phyloP scores from a whole-genome alignment of 768 basidiomycete species.

The Lentinula edodes region DNA sequence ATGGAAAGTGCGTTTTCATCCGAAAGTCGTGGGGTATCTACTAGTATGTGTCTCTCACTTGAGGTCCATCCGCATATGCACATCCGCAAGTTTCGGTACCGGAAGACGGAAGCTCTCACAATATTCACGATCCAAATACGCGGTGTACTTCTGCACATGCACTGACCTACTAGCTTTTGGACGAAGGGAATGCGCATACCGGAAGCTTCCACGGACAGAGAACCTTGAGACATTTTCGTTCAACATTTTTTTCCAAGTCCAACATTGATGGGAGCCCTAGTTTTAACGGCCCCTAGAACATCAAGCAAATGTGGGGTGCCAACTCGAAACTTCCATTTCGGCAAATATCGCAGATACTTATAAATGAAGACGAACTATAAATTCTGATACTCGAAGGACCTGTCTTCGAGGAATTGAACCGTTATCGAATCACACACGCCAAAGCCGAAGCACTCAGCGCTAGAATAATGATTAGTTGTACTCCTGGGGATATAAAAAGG shows the following conservation, averaged over 20 bases:
- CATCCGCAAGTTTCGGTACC: background rate
- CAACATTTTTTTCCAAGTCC: background rate
- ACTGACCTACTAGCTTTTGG: background rate
- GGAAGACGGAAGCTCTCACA: background rate
- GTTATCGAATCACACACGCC: too few species aligned
- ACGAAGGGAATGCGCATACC: background rate
- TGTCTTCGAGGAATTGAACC: too few species aligned
- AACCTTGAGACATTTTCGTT: background rate
- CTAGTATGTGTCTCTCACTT: too few species aligned
- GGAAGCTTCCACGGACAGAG: background rate
- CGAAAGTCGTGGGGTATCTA: background rate
- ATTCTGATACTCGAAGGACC: too few species aligned
- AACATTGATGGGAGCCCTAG: background rate
- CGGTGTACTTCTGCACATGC: background rate
- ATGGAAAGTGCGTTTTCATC: background rate
- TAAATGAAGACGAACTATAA: too few species aligned
- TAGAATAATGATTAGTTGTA: too few species aligned
- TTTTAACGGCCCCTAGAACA: too few species aligned
- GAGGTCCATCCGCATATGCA: background rate
- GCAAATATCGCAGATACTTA: too few species aligned
- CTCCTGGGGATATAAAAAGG: too few species aligned
- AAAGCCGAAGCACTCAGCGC: too few species aligned
- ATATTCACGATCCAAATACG: background rate
- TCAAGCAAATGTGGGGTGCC: too few species aligned
- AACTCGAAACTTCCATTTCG: too few species aligned